phyloP scores from a whole-genome alignment of 2,329 filamentous ascomycete species.

The Sporothrix pallida region DNA sequence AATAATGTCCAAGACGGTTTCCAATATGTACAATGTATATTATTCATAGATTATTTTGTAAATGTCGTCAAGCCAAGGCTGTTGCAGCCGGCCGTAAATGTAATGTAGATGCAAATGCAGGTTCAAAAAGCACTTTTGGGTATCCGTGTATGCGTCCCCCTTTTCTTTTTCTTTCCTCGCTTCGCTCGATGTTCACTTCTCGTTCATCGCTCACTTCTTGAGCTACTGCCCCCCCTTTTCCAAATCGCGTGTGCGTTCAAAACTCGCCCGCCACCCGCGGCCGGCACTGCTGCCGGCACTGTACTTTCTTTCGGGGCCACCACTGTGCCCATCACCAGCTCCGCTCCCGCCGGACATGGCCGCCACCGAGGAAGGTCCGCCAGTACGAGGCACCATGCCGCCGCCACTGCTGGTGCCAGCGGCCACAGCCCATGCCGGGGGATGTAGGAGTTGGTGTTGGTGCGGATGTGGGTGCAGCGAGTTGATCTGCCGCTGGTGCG shows the following conservation, averaged over 20 bases:
- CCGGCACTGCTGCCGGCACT: conserved; percentile 30
- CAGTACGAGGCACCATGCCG: neutral
- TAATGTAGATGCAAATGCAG: neutral
- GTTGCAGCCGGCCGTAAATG: neutral
- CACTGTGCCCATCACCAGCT: neutral
- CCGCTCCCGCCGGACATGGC: neutral
- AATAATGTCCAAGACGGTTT: neutral
- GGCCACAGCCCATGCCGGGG: conserved; percentile 4
- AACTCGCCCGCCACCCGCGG: conserved; percentile 20
- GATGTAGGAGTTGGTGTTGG: conserved; percentile 22
- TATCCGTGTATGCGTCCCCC: neutral
- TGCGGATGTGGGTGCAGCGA: neutral
- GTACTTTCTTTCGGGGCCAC: neutral
- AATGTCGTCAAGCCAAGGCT: neutral
- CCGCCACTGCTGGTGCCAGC: neutral
- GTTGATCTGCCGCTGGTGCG: conserved; percentile 6
- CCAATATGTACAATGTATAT: conserved; percentile 18
- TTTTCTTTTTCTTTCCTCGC: too few species aligned
- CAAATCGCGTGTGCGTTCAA: conserved; percentile 31
- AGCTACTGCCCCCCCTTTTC: conserved; percentile 30
- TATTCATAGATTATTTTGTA: neutral
- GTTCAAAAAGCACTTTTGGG: conserved; percentile 26
- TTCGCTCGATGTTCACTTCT: too few species aligned
- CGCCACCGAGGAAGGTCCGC: neutral
- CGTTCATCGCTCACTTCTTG: too few species aligned